Evolutionary conservation across 1,284 basidiomycete genomes (phyloP), one percentile per base, ranked within the genome.

Genomic region (Ustilago vetiveriae): DNA sequence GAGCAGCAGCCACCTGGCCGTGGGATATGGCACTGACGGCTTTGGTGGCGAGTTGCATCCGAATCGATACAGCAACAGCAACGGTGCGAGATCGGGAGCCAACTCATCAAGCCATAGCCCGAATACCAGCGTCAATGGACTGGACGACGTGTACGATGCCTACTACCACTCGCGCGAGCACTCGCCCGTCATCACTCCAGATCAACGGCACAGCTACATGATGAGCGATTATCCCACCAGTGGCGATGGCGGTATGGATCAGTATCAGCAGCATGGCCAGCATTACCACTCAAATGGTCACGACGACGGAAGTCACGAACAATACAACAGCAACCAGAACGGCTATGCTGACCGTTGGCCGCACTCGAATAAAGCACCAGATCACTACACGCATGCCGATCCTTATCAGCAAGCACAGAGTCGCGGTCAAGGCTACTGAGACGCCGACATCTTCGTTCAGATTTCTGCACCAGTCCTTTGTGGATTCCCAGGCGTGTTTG

Each of bases 141-240:
- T 62, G 35, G 68, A 72, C n/a, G 68, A 72, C 29, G 48, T 72
- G 9, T 72, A 72, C 44, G 68, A 66, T 41, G 68, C 68, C 13
- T 72, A 72, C 44, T 47, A 67, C 42, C 52, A 60, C 29, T 63
- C 63, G 33, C 35, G 30, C 29, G 42, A 21, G 11, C 63, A 62
- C 22, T 65, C 67, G 21, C 57, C 62, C 2, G 49, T 39, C 5
- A 46, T 66, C 36, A 62, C 48, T 8, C 40, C 57, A 8, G 62
- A 66, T 17, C 57, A 53, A 32, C 56, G 67, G 6, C 62, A 71
- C 36, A 71, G 67, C 62, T 65, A 62, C 50, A 59, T 65, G 57
- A 56, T 66, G 60, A 65, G 56, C 40, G 67, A 64, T 17, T 70
- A 70, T 32, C 54, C 54, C 3, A 8, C 43, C 2, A 23, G 47